Evolutionary conservation across 2,329 filamentous ascomycete genomes (phyloP), one percentile per base, ranked within the genome.

Genomic region (Trichoderma sp.): DNA sequence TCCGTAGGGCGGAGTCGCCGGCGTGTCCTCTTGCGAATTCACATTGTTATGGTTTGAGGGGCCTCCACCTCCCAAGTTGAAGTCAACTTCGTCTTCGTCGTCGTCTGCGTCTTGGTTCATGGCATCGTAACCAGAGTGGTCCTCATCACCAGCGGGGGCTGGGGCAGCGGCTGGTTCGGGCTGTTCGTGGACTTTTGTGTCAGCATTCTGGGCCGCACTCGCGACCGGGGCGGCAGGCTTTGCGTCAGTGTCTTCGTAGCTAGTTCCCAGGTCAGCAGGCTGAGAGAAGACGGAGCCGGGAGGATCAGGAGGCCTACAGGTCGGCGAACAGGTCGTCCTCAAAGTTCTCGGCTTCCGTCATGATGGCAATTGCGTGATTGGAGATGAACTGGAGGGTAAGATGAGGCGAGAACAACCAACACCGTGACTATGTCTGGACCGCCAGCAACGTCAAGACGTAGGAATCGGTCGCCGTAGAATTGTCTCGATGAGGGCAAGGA

Each of bases 321-420:
- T 97, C 93, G 73, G 93, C 93, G 78, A 97, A 97, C 79, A 97
- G 90, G 84, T 97, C 93, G 74, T 97, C 93, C 72, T 97, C 93
- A 71, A 92, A 88, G 71, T 91, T 91, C 74, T 93, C 91, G 61
- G 85, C 82, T 73, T 95, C 92, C 55, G 91, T 87, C 91, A 94
- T 95, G 72, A 69, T 71, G 67, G 69, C 45, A 12, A 41, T 26
- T 28, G 12, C 56, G 51, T 17, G 41, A 28, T 12, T n/a, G 19
- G 59, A 50, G 30, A 51, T 63, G 50, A 7, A 55, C 24, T 55
- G 3, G 19, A 21, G 19, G 7, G 54, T 34, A 6, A 47, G n/a
- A 44, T 58, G 41, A 66, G 19, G 58, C n/a, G 39, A 63, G 55
- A 58, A 51, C 26, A 55, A 48, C 59, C 14, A 50, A 55, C 50